phyloP scores from a whole-genome alignment of 2,329 filamentous ascomycete species.

The Aspergillus ustus region DNA sequence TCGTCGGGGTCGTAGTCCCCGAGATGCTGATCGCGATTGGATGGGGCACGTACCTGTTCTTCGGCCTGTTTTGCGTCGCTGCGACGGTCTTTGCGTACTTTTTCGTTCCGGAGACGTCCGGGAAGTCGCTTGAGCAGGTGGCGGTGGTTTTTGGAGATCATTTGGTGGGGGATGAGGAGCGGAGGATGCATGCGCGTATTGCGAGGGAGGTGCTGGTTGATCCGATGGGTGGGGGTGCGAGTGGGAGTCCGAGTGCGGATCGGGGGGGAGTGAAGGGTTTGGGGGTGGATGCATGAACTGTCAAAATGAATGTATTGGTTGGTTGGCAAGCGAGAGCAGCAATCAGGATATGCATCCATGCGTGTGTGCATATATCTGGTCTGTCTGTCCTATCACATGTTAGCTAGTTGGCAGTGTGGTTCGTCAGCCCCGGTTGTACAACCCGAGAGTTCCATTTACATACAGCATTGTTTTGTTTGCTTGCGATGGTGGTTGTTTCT shows the following conservation, averaged over 20 bases:
- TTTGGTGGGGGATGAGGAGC: neutral
- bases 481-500: too few relatives aligned
- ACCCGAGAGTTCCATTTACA: too few relatives aligned
- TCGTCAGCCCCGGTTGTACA: too few relatives aligned
- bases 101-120: conserved; percentile 24
- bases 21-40: conserved; percentile 61
- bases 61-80: conserved; percentile 55
- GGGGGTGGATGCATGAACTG: neutral
- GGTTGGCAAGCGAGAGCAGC: too few relatives aligned
- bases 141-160: conserved; percentile 22
- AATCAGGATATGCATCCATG: too few relatives aligned
- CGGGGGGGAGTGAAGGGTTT: too few relatives aligned
- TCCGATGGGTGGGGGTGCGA: neutral
- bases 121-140: conserved; percentile 24
- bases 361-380: too few relatives aligned
- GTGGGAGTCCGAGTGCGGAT: neutral
- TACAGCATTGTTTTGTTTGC: too few relatives aligned
- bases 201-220: neutral
- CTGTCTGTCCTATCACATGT: too few relatives aligned
- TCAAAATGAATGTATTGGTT: too few relatives aligned
- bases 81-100: conserved; percentile 31
- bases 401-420: too few relatives aligned
- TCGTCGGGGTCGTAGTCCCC: conserved; percentile 63
- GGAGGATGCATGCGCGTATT: neutral
- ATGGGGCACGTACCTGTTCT: conserved; percentile 59